Base-by-base conservation (phyloP, 441 rosid genomes). In the Omphalea diandra region DNA sequence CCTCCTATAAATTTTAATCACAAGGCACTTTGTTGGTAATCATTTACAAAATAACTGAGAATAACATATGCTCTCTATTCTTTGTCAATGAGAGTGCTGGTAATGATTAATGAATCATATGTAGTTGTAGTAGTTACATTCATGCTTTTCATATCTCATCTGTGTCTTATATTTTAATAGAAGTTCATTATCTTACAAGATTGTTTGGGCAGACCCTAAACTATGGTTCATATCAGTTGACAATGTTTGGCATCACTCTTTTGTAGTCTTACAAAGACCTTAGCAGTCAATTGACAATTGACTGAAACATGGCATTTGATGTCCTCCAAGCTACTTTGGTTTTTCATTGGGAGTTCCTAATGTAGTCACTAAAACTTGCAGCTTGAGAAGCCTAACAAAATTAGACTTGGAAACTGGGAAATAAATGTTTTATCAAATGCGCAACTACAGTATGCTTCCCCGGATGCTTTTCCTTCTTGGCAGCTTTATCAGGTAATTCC, bases 371-470 rank as follows among this genome's bases (percentile, higher is more conserved):
- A 43, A 49, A 75, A 49, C 59, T 74, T 75, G 77, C 84, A 91
- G 97, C 94, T 93, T 65, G 41, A 50, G 54, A 93, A 93, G 80
- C 88, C 93, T 24, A 83, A 73, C n/a, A 82, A 55, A 66, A 86
- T 89, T 76, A 88, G 91, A 71, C 78, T 88, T 6, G 97, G 97
- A 66, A 89, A 94, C 75, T 94, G 98, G 96, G 97, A 91, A 77
- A 71, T 26, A 14, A 49, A 44, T 69, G 68, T 74, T 78, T 79
- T 91, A 72, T 85, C 97, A 24, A 79, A 77, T 79, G 63, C 71
- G 31, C 91, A 94, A 81, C 81, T 86, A 46, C 76, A 84, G 36
- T 89, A 94, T 73, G 97, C 96, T 32, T 94, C 97, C 60, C 89
- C 94, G 0, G 98, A 94, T 83, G 96, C 97, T 70, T 89, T 87